phyloP scores from a whole-genome alignment of 768 basidiomycete species.

The Russula sp. region DNA sequence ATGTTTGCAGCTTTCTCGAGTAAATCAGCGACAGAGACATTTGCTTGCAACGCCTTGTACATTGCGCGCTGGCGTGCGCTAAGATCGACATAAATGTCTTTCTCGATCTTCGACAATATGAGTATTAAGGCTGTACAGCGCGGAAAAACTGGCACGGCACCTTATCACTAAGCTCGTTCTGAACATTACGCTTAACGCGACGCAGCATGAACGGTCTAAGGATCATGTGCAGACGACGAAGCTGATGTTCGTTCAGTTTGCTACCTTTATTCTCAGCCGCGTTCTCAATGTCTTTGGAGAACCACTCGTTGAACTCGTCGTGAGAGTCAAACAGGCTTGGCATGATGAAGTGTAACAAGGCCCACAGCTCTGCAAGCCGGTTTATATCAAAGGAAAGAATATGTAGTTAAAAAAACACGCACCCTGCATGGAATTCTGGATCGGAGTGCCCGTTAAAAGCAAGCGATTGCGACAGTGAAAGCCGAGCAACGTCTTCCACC shows the following conservation, averaged over 20 bases:
- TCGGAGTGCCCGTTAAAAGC: slow-evolving; percentile 93
- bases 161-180: slow-evolving; percentile 99
- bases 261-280: slow-evolving; percentile 87
- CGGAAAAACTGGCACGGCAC: slow-evolving; percentile 35
- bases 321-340: slow-evolving; percentile 98
- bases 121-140: neutral
- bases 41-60: slow-evolving; percentile 84
- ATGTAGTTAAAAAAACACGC: slow-evolving; percentile 21
- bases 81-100: slow-evolving; percentile 90
- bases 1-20: slow-evolving; percentile 89
- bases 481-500: slow-evolving; percentile 95
- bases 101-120: slow-evolving; percentile 69
- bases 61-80: slow-evolving; percentile 88
- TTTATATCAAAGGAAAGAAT: neutral
- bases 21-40: slow-evolving; percentile 92
- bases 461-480: slow-evolving; percentile 95
- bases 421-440: slow-evolving; percentile 99
- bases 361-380: slow-evolving; percentile 77
- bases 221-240: slow-evolving; percentile 95
- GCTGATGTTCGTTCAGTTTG: slow-evolving; percentile 90
- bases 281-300: slow-evolving; percentile 98
- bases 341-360: slow-evolving; percentile 99
- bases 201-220: slow-evolving; percentile 98
- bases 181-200: slow-evolving; percentile 96
- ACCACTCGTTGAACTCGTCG: slow-evolving; percentile 99